A percentile compares a stretch with the other conserved stretches of the same genome.
Conservation (phyloP, 1,139 yeast species). For the Suhomyces ambrosiae region DNA sequence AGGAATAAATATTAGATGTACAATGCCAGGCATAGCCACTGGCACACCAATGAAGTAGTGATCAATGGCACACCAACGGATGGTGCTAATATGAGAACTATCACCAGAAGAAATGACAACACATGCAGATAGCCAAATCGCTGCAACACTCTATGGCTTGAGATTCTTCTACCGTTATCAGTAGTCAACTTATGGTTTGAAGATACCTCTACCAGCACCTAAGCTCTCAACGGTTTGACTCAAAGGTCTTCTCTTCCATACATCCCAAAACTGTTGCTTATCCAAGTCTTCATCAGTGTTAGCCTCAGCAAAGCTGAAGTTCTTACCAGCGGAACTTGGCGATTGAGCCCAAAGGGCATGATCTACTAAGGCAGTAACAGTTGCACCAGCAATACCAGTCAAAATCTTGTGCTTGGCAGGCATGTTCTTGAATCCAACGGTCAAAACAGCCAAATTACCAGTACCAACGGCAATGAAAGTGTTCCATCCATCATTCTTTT, state of each 20-base stretch:
- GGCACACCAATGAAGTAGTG: not conserved
- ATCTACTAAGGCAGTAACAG: slow-evolving; percentile 41
- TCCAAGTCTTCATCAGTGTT: slow-evolving; percentile 37
- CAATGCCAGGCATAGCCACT: slow-evolving; percentile 8
- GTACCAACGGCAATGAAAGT: slow-evolving; percentile 48
- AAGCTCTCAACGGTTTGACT: slow-evolving; percentile 77
- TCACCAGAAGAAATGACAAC: slow-evolving; percentile 3
- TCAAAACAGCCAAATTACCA: slow-evolving; percentile 45
- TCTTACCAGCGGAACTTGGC: slow-evolving; percentile 41
- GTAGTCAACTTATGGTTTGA: slow-evolving; percentile 21
- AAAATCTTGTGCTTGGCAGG: slow-evolving; percentile 46
- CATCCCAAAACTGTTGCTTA: slow-evolving; percentile 81
- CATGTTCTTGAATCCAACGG: slow-evolving; percentile 45
- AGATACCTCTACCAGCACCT: slow-evolving; percentile 66
- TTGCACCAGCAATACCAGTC: slow-evolving; percentile 47
- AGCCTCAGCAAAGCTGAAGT: slow-evolving; percentile 38
- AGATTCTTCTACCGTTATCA: no score
- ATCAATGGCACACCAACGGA: no score
- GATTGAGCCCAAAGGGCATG: slow-evolving; percentile 50
- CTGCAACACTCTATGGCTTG: no score
- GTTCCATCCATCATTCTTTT: slow-evolving; percentile 54
- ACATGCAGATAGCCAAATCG: slow-evolving; percentile 4
- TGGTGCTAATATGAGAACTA: not conserved
- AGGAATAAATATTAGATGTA: slow-evolving; percentile 12
- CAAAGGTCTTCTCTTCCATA: slow-evolving; percentile 78